Conservation (phyloP, 2,329 filamentous ascomycete genomes). For the Gnomoniopsis smithogilvyi region DNA sequence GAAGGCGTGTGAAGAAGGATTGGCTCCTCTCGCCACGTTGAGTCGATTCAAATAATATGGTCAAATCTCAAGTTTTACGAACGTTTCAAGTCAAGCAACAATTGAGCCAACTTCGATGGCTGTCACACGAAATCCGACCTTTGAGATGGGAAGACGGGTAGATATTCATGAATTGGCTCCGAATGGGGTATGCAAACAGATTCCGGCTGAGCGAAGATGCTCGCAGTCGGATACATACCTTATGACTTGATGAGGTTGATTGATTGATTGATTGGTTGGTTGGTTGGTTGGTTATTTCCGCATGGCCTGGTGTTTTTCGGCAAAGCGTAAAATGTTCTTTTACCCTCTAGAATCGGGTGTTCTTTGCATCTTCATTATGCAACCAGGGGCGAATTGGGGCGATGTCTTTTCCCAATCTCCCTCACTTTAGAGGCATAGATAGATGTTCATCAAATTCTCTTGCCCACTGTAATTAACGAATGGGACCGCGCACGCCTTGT, state of each 20-base stretch:
- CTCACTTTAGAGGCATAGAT: neutral
- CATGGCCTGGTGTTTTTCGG: conserved; percentile 7
- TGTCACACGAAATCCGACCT: neutral
- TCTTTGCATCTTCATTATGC: neutral
- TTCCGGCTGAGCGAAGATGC: neutral
- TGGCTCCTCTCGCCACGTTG: too few relatives aligned
- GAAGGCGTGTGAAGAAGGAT: too few relatives aligned
- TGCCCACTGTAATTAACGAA: neutral
- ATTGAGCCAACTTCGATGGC: too few relatives aligned
- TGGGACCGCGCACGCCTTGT: neutral
- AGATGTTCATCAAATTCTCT: neutral
- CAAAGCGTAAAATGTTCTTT: neutral
- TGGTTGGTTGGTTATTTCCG: neutral
- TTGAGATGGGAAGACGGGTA: neutral
- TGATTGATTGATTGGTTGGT: neutral
- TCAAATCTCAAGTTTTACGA: too few relatives aligned
- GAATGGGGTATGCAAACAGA: neutral
- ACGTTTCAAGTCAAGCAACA: too few relatives aligned
- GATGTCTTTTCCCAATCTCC: too few relatives aligned
- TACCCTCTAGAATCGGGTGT: neutral
- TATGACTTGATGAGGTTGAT: too few relatives aligned
- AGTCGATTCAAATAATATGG: too few relatives aligned
- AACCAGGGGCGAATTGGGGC: neutral
- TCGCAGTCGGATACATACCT: neutral
- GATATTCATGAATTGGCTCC: neutral